Conservation (phyloP, 768 basidiomycete species). For the Paxillus involutus region DNA sequence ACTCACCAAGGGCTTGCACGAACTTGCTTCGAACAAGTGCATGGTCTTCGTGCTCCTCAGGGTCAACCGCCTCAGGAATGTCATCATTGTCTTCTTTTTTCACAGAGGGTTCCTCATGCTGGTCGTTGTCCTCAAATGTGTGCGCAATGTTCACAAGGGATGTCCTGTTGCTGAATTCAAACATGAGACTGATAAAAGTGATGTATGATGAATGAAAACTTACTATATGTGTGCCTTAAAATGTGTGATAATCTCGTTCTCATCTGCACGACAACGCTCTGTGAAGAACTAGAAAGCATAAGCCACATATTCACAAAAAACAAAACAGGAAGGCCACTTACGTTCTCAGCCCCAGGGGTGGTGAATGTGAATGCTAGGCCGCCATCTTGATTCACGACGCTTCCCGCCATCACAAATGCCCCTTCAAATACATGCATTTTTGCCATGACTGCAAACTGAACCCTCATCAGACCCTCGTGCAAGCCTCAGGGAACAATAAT, state of each 20-base stretch:
- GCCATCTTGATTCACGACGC: not conserved
- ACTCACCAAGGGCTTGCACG: not conserved
- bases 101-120: not conserved
- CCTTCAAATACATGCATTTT: not conserved
- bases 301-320: not conserved
- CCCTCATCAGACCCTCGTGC: not conserved
- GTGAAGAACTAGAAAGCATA: not conserved
- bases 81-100: not conserved
- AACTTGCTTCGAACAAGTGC: not conserved
- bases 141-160: not conserved
- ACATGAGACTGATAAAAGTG: not conserved
- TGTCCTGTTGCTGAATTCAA: not conserved
- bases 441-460: not conserved
- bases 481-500: not conserved
- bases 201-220: not conserved
- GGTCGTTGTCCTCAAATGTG: not conserved
- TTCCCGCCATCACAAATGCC: not conserved
- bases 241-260: not conserved
- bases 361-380: not conserved
- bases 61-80: not conserved
- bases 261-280: not conserved
- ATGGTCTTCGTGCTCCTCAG: not conserved
- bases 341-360: not conserved
- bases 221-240: slow-evolving; percentile 2
- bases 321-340: not conserved